Base-by-base conservation (phyloP, 441 rosid genomes). In the Populus hybrid region DNA sequence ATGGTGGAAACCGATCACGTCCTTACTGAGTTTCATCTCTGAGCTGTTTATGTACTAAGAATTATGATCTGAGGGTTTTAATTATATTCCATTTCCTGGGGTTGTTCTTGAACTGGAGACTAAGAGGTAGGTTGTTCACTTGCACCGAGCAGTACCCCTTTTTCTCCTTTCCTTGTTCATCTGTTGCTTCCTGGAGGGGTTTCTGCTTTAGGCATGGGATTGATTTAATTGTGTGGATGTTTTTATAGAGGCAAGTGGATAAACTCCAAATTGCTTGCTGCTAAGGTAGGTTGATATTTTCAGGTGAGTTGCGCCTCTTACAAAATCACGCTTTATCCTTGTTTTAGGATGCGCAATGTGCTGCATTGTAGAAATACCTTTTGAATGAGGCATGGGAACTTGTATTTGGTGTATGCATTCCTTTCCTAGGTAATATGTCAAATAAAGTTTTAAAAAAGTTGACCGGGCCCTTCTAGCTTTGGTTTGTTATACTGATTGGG, bases 1-100 rank as follows among this genome's bases (percentile, higher is more conserved):
- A 86, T 82, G 94, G 98, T 66, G 98, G 98, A 80, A 96, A 93
- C 79, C 94, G 98, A 23, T 88, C 97, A 0, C 96, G 97, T n/a
- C 99, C 99, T 11, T 96, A 94, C 81, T 94, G 87, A 87, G 67
- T 77, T 67, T 81, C 79, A 67, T 82, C 89, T 73, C 81, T 76
- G 79, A 72, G 85, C 76, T 64, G 79, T 85, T 88, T 83, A 84
- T 90, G 93, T 89, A 89, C 87, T 89, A 87, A 80, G 86, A 85
- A 75, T 84, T 87, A 77, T 87, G 90, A 81, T 86, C 79, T 72
- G 75, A 81, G 85, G 82, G 81, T 82, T 87, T 82, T 90, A 82
- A 78, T 84, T 82, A 73, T 83, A 72, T 82, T 86, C 81, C 85
- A 53, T 75, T 82, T 85, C 80, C 75, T 82, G 16, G 82, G 82